A percentile compares a stretch with the other conserved stretches of the same genome.
These are phyloP conservation scores for Aspergillus amoenus DNA, from an alignment of 2,329 filamentous ascomycete genomes.

Conservation along the genomic window DNA sequence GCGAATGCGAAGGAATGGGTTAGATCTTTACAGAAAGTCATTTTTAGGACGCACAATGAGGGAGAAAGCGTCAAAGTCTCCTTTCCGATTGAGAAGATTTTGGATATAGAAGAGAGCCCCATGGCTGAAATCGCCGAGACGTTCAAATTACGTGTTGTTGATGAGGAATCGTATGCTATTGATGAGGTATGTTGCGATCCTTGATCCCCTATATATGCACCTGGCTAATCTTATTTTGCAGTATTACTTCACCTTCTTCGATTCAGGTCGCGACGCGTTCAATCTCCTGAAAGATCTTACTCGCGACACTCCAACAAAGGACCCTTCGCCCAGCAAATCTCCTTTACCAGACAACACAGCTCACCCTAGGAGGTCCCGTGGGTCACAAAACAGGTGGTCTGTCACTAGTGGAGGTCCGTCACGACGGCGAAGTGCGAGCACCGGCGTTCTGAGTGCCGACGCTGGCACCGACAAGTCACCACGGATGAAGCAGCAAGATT, in stretches of 20 bases:
- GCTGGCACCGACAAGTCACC: conserved; percentile 51
- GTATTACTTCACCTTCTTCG: conserved; percentile 98
- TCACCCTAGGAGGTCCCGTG: conserved; percentile 17
- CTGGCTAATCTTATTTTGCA: conserved; percentile 38
- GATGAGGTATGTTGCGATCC: conserved; percentile 66
- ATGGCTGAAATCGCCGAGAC: conserved; percentile 92
- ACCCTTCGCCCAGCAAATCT: conserved; percentile 30
- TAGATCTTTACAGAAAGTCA: conserved; percentile 87
- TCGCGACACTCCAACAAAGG: conserved; percentile 58
- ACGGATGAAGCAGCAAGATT: conserved; percentile 58
- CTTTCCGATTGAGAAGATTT: conserved; percentile 80
- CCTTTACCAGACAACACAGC: conserved; percentile 14
- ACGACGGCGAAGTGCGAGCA: conserved; percentile 62
- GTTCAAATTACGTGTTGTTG: conserved; percentile 87
- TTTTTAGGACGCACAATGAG: conserved; percentile 93
- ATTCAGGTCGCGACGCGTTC: conserved; percentile 78
- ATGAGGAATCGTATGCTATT: conserved; percentile 90
- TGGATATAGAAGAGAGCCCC: conserved; percentile 88
- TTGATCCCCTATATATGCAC: neutral
- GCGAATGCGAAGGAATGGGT: conserved; percentile 96
- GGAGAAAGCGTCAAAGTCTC: conserved; percentile 97
- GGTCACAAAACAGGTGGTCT: conserved; percentile 23
- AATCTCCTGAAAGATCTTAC: conserved; percentile 72
- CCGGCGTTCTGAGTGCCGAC: conserved; percentile 54
- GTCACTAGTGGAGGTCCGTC: conserved; percentile 18